Evolutionary conservation across 2,329 filamentous ascomycete species (phyloP).

Genomic region (Fusarium subtropicale): DNA sequence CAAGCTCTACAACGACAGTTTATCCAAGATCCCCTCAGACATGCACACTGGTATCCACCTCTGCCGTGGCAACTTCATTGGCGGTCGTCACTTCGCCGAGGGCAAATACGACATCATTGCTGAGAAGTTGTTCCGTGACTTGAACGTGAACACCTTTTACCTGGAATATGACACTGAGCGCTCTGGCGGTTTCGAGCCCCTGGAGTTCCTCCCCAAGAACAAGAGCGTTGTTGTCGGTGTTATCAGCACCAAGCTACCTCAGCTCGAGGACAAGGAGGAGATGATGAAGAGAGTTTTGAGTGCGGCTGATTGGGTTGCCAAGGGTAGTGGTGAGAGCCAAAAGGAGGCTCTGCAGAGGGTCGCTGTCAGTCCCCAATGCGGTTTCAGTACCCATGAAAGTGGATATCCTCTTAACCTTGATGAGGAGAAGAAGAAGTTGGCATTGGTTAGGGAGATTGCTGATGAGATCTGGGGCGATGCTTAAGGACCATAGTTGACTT

Average conservation of each 20-base stretch:
- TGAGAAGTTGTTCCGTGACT: conserved; percentile 71
- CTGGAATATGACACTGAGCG: conserved; percentile 76
- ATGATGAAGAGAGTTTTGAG: conserved; percentile 69
- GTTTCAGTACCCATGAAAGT: conserved; percentile 78
- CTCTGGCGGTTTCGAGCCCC: conserved; percentile 73
- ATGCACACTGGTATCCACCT: conserved; percentile 83
- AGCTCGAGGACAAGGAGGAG: conserved; percentile 72
- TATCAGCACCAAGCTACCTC: conserved; percentile 71
- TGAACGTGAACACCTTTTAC: conserved; percentile 75
- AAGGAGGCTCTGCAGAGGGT: conserved; percentile 77
- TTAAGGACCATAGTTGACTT: conserved; percentile 11
- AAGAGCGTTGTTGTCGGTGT: conserved; percentile 74
- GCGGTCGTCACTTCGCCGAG: conserved; percentile 73
- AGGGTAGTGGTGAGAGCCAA: conserved; percentile 71
- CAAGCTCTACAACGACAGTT: conserved; percentile 78
- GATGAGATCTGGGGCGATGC: conserved; percentile 73
- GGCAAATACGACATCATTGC: conserved; percentile 76
- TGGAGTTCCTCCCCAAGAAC: conserved; percentile 68
- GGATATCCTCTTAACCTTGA: conserved; percentile 76
- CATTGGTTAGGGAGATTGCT: conserved; percentile 76
- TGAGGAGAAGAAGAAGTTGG: conserved; percentile 79
- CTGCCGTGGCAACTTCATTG: conserved; percentile 76
- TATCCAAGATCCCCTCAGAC: conserved; percentile 72
- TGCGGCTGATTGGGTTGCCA: conserved; percentile 75
- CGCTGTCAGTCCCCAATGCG: conserved; percentile 77